phyloP scores from a whole-genome alignment of 2,329 filamentous ascomycete species.

The Colletotrichum gigasporum region DNA sequence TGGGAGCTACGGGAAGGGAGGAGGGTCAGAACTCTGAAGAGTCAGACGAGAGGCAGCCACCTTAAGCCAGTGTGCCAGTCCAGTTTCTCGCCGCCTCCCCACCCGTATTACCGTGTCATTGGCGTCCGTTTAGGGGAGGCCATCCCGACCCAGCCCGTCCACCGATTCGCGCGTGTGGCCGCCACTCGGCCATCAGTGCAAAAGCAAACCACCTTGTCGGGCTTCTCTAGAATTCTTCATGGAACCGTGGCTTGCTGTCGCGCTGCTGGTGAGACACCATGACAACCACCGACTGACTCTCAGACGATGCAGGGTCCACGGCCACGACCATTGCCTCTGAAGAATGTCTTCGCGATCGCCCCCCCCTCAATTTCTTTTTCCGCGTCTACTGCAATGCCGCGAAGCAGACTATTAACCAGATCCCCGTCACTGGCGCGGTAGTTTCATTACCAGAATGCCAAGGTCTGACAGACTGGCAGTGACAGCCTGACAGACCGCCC shows the following conservation, averaged over 20 bases:
- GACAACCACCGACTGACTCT: constrained; percentile 1
- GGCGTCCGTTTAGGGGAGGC: background rate
- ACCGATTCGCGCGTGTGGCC: background rate
- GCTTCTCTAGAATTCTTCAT: background rate
- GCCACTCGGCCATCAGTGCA: background rate
- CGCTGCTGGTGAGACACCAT: background rate
- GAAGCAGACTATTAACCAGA: background rate
- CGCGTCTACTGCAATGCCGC: background rate
- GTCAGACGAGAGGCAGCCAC: background rate
- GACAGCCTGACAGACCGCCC: no score
- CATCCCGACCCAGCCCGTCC: background rate
- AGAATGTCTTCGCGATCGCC: background rate
- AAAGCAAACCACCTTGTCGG: background rate
- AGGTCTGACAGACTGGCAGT: background rate
- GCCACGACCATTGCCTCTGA: no score
- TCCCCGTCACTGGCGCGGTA: background rate
- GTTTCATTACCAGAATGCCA: constrained; percentile 14
- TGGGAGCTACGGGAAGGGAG: background rate
- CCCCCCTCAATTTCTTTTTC: background rate
- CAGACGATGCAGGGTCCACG: background rate
- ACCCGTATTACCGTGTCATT: background rate
- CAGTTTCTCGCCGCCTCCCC: constrained; percentile 8
- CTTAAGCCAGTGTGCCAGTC: background rate
- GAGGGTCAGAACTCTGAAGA: background rate
- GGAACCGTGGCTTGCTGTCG: background rate